Base-by-base conservation (phyloP, 73 alveolate genomes). In the Paraurostyla sp. region DNA sequence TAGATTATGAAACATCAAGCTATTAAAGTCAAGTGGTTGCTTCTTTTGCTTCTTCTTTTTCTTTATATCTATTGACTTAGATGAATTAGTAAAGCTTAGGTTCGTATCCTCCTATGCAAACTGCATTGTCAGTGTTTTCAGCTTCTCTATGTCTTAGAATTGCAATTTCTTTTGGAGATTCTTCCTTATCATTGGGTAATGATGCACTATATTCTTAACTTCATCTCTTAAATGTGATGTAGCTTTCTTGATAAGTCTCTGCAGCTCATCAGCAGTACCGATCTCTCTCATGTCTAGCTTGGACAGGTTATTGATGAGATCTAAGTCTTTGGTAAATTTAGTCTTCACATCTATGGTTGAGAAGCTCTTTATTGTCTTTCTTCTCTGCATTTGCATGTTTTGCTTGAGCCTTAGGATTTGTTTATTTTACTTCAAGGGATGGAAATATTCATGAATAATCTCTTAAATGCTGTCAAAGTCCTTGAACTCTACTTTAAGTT, bases 391-490 rank as follows among this genome's bases (percentile, higher is more conserved):
- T 18, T 30, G 7, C 3, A 20, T 38, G 9, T 36, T 38, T 6
- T 38, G 25, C 7, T 18, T 18, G 18, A 38, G 16, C 36, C 41
- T 18, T 4, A 65, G 9, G 1, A 65, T 33, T 40, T 65, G 6
- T 38, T 65, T 65, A 35, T 65, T 65, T 65, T 65, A 65, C 33
- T 23, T 0, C 0, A 65, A 22, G n/a, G 82, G 82, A 65, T 65
- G 35, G 58, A 65, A 65, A 65, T 22, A 65, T 22, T 65, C 82
- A 22, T 32, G 35, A 30, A 65, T 65, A 23, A 65, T 65, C 58
- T 65, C 82, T 1, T 35, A 32, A 65, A 65, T 65, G 42, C 41
- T 65, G 38, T 65, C 82, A 40, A 65, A 65, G 58, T 65, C 82
- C 23, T 65, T 65, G 36, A 38, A 65, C 18, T 38, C 46, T 11